Evolutionary conservation across 306 rosid species (phyloP), one percentile per base, ranked within the genome.

Genomic region (Vicia villosa): DNA sequence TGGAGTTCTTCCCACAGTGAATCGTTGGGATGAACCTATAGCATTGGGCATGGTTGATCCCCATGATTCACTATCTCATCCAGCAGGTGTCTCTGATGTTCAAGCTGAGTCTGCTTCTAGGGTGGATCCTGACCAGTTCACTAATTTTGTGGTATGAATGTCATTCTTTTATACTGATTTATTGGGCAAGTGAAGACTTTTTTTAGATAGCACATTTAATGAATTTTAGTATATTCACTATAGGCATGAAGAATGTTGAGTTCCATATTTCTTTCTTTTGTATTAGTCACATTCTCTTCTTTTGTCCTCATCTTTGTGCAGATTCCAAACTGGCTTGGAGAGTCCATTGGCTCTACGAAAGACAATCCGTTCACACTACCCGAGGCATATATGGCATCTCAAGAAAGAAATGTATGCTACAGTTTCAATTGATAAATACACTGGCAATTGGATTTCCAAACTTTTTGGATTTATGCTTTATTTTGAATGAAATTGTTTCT

Each of bases 51-150:
- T 87, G 81, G 95, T 95, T 66, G 99, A 95, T 74, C 99, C 95
- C 42, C 99, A 95, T 42, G 99, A 95, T 91, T 91, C 99, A 55
- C 81, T 95, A 82, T 95, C 99, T 79, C 99, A 95, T 80, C 97
- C 99, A 24, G 97, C 99, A 21, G 99, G 99, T 80, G 95, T 86
- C 49, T 87, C 96, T 76, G 99, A 91, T 73, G 96, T 70, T 66
- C 99, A 89, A 83, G 83, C 96, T 15, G 97, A 91, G 90, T 80
- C 96, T 6, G 99, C 95, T 67, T 21, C 84, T 34, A 78, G 73
- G 59, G 59, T 89, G 63, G 99, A 89, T 67, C 85, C 96, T 32
- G 99, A 95, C 41, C 99, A 89, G 73, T 95, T 95, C 73, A 91
- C 95, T 49, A 86, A 79, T 64, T 89, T 95, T 81, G 83, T 91